Evolutionary conservation across 1,284 basidiomycete genomes (phyloP).

Genomic region (Malassezia brasiliensis): DNA sequence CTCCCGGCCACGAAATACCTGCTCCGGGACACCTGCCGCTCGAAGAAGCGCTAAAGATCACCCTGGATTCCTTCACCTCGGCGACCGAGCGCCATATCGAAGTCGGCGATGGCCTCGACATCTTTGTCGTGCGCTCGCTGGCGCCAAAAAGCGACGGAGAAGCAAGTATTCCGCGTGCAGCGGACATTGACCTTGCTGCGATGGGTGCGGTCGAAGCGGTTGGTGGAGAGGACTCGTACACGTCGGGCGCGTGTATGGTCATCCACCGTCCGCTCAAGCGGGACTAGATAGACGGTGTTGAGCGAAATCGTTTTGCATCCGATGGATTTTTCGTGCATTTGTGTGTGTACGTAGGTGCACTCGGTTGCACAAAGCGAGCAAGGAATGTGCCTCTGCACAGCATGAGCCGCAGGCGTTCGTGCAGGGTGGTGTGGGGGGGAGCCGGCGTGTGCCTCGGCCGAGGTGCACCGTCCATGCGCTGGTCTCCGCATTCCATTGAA

Average conservation of each 20-base stretch:
- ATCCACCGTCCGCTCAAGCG: conserved; percentile 46
- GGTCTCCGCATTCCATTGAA: background rate
- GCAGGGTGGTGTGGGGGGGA: too few species aligned
- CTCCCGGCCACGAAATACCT: conserved; percentile 30
- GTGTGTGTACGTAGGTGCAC: too few species aligned
- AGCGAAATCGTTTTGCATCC: background rate
- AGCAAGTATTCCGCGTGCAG: conserved; percentile 12
- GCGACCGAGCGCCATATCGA: conserved; percentile 47
- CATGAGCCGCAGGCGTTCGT: too few species aligned
- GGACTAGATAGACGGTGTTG: conserved; percentile 23
- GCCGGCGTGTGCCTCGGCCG: background rate
- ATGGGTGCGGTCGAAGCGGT: conserved; percentile 36
- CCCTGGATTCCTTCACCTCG: conserved; percentile 42
- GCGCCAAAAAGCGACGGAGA: background rate
- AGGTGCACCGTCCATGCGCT: background rate
- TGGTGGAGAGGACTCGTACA: conserved; percentile 42
- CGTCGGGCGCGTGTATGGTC: conserved; percentile 37
- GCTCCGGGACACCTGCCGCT: conserved; percentile 39
- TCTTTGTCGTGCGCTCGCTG: conserved; percentile 38
- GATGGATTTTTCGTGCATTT: too few species aligned
- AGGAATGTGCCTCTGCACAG: too few species aligned
- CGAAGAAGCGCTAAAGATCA: conserved; percentile 35
- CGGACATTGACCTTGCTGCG: conserved; percentile 24
- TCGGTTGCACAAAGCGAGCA: too few species aligned
- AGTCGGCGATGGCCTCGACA: conserved; percentile 46